A percentile compares a stretch with the other conserved stretches of the same genome.
Evolutionary conservation across 169 alveolate genomes (phyloP).

Genomic region (Miamiensis avidus): DNA sequence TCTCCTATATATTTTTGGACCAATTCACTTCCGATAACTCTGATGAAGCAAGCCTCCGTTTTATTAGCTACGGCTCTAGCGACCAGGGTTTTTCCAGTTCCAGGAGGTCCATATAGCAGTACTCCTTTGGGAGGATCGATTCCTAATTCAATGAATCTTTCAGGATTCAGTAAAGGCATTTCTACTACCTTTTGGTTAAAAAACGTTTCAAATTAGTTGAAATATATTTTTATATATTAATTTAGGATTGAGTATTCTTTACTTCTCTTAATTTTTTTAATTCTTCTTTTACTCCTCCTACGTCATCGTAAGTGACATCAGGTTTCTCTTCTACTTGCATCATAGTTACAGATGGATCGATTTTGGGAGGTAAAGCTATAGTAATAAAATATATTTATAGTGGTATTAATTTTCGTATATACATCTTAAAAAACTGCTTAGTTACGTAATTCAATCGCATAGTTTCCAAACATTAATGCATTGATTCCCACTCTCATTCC

Average conservation of each 20-base stretch:
- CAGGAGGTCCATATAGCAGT: constrained; percentile 99
- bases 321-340: constrained; percentile 99
- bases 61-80: constrained; percentile 98
- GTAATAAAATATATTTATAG: constrained; percentile 96
- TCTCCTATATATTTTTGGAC: constrained; percentile 98
- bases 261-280: constrained; percentile 89
- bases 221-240: no score
- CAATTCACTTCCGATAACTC: constrained; percentile 96
- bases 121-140: constrained; percentile 99
- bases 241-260: not conserved
- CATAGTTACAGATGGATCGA: constrained; percentile 99
- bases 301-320: constrained; percentile 99
- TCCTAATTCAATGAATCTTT: constrained; percentile 96
- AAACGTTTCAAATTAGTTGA: no score
- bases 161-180: constrained; percentile 98
- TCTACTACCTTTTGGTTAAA: constrained; percentile 96
- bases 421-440: no score
- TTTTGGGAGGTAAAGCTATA: constrained; percentile 98
- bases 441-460: not conserved
- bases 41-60: constrained; percentile 95
- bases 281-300: constrained; percentile 99
- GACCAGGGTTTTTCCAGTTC: constrained; percentile 95
- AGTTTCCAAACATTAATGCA: not conserved
- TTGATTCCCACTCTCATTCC: constrained; percentile 99
- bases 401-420: constrained; percentile 76